Conservation (phyloP, 2,329 filamentous ascomycete genomes). For the Pseudogymnoascus pannorum region DNA sequence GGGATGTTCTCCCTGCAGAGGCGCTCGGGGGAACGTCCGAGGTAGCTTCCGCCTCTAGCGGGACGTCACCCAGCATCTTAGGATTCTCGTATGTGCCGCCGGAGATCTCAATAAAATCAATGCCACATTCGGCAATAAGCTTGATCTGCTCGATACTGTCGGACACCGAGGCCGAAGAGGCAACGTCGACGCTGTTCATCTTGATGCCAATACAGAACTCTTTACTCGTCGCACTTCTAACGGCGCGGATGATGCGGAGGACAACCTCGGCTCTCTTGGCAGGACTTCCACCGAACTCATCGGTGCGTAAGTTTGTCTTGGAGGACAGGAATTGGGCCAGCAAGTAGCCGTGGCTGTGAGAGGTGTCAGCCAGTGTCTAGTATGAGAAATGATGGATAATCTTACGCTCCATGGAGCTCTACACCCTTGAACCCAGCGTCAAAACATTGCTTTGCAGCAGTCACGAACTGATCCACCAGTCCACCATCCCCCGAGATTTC, state of each 20-base stretch:
- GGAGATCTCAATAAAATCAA: constrained; percentile 64
- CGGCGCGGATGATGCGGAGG: constrained; percentile 57
- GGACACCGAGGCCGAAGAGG: constrained; percentile 32
- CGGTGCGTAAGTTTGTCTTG: constrained; percentile 57
- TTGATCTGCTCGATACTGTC: constrained; percentile 52
- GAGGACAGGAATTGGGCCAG: constrained; percentile 64
- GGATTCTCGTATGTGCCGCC: constrained; percentile 55
- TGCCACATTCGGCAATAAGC: constrained; percentile 38
- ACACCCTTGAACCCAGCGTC: constrained; percentile 46
- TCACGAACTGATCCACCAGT: constrained; percentile 45
- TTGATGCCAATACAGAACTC: constrained; percentile 46
- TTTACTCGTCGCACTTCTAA: constrained; percentile 34
- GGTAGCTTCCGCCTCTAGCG: constrained; percentile 11
- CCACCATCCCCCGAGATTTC: constrained; percentile 41
- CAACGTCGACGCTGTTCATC: constrained; percentile 49
- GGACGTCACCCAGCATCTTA: constrained; percentile 27
- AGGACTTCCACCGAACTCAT: constrained; percentile 60
- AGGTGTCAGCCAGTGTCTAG: constrained; percentile 8
- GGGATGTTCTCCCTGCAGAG: constrained; percentile 38
- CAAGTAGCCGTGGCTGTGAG: constrained; percentile 58
- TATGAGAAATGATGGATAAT: constrained; percentile 22
- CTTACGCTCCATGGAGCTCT: constrained; percentile 42
- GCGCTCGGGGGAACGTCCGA: neutral
- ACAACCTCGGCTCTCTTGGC: constrained; percentile 63
- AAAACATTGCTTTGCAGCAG: constrained; percentile 41